Conservation (phyloP, 495 filamentous ascomycete genomes). For the Venustampulla echinocandica region DNA sequence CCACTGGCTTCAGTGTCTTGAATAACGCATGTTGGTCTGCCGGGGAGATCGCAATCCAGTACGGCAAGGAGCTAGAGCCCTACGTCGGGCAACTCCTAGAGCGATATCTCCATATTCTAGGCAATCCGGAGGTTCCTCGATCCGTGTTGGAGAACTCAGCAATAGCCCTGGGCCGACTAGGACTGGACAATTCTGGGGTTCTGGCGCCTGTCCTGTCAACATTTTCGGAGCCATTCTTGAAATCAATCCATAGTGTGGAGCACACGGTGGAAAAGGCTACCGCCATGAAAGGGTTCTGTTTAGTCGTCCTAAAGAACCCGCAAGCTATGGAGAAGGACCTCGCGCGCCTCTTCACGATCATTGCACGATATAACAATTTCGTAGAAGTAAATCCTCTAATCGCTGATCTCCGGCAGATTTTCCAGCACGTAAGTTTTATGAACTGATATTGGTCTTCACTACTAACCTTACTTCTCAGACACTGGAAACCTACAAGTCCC, state of each 20-base stretch:
- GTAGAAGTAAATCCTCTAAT: constrained; percentile 19
- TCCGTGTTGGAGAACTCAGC: constrained; percentile 93
- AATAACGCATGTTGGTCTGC: constrained; percentile 99
- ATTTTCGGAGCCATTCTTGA: constrained; percentile 74
- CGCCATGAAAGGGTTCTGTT: constrained; percentile 81
- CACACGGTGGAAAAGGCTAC: constrained; percentile 92
- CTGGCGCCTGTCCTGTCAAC: constrained; percentile 74
- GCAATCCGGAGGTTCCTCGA: constrained; percentile 74
- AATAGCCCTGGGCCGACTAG: constrained; percentile 83
- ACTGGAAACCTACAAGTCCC: constrained; percentile 68
- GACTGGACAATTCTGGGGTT: constrained; percentile 66
- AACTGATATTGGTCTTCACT: background rate
- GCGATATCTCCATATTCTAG: constrained; percentile 67
- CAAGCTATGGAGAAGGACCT: constrained; percentile 84
- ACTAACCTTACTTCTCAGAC: constrained; percentile 43
- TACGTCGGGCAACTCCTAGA: constrained; percentile 70
- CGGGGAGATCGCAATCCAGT: constrained; percentile 85
- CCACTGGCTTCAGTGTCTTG: constrained; percentile 77
- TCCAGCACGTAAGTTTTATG: constrained; percentile 36
- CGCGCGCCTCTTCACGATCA: constrained; percentile 74
- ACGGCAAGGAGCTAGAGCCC: constrained; percentile 60
- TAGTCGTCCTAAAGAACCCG: constrained; percentile 78
- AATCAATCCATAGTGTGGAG: constrained; percentile 72
- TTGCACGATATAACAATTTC: constrained; percentile 51
- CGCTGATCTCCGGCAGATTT: constrained; percentile 32